Base-by-base conservation (phyloP, 768 basidiomycete species). In the Xerocomellus chrysenteron region DNA sequence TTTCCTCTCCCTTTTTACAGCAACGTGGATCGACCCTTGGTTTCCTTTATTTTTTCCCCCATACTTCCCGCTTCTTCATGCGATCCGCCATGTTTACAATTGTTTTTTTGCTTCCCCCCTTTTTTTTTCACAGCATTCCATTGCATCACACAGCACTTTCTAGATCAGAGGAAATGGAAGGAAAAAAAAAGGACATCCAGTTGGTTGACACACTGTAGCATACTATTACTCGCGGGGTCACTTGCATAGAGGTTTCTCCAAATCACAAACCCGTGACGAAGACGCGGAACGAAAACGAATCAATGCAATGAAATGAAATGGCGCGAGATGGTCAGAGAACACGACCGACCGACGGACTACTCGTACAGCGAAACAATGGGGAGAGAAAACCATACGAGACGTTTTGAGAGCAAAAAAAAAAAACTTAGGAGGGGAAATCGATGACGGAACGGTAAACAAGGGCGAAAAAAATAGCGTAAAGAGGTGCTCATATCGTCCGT, bases 311-410 rank as follows among this genome's bases (percentile, higher is more conserved):
- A 19, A 36, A 40, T 42, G 19, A 19, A 14, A 30, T 28, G 52
- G 12, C 12, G 14, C 24, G 33, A 36, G 33, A 45, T 51, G 10
- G 30, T 51, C 16, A 16, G n/a, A 54, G 14, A 12, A 32, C 37
- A 19, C 28, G 28, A 37, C 36, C 26, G 41, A n/a, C 30, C 13
- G 21, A 8, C 13, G 6, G 24, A 33, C 45, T 65, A 65, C 24
- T 61, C 56, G 47, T 64, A 64, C 63, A 64, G 33, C 14, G 32
- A 51, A 54, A 47, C 6, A 13, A 37, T 12, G 13, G 14, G 12
- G n/a, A 1, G 16, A 26, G 21, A n/a, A 37, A 40, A 28, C 16
- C 19, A 54, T 41, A 47, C 46, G 14, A 16, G 19, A 46, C 14
- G 21, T 19, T 43, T 37, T 11, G 11, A 44, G 21, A 46, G 28